Conservation (phyloP, 73 alveolate genomes). For the Paramecium tetraurelia region DNA sequence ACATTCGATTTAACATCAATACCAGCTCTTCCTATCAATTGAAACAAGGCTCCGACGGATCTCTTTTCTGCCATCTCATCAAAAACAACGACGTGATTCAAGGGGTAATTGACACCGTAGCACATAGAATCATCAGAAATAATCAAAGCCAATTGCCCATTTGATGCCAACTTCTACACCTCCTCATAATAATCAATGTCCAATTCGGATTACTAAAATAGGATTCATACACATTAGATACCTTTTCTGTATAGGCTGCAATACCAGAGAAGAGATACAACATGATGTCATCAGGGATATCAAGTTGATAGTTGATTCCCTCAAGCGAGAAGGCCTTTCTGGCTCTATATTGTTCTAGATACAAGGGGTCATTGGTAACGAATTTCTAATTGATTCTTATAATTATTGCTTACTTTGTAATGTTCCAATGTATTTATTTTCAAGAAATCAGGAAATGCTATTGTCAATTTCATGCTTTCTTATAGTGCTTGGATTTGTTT, state of each 20-base stretch:
- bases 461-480: neutral
- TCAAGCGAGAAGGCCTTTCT: conserved; percentile 44
- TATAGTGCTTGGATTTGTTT: conserved; percentile 11
- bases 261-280: conserved; percentile 37
- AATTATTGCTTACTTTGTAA: neutral
- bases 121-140: conserved; percentile 55
- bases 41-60: neutral
- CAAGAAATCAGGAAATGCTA: conserved; percentile 11
- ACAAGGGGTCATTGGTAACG: neutral
- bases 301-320: neutral
- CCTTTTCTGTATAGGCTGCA: conserved; percentile 49
- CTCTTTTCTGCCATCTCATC: conserved; percentile 38
- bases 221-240: neutral
- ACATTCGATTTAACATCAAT: neutral
- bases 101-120: conserved; percentile 49
- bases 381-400: neutral
- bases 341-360: conserved; percentile 7
- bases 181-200: conserved; percentile 30
- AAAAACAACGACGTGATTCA: conserved; percentile 7
- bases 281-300: conserved; percentile 44
- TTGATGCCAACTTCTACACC: conserved; percentile 20
- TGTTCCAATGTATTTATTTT: conserved; percentile 38
- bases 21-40: conserved; percentile 55
- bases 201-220: conserved; percentile 1
- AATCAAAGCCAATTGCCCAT: conserved; percentile 36